Evolutionary conservation across 2,329 filamentous ascomycete species (phyloP).

Genomic region (Furcasterigmium furcatum): DNA sequence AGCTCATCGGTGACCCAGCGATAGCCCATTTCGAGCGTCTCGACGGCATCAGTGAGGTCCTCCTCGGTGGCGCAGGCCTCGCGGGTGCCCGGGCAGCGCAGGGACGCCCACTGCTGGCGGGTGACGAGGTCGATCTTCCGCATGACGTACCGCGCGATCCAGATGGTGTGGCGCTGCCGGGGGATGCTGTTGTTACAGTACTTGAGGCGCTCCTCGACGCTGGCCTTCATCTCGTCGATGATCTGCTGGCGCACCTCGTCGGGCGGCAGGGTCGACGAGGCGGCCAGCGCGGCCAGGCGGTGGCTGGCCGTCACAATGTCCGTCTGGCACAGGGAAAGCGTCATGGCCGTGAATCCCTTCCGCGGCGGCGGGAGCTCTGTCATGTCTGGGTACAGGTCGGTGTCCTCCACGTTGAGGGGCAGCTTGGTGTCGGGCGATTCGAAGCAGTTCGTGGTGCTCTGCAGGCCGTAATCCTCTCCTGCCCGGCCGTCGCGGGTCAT

Average conservation of each 20-base stretch:
- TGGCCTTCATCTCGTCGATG: conserved; percentile 36
- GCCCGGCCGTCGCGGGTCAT: conserved; percentile 48
- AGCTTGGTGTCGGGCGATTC: conserved; percentile 48
- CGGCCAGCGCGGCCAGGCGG: conserved; percentile 16
- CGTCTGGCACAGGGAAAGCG: conserved; percentile 49
- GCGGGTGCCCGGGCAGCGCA: conserved; percentile 14
- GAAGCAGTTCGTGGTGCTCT: conserved; percentile 20
- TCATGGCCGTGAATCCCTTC: conserved; percentile 54
- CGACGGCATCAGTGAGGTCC: conserved; percentile 27
- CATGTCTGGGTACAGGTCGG: conserved; percentile 45
- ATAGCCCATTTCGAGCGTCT: conserved; percentile 31
- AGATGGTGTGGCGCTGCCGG: conserved; percentile 24
- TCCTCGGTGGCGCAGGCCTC: conserved; percentile 21
- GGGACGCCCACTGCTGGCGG: conserved; percentile 20
- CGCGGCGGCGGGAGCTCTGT: conserved; percentile 41
- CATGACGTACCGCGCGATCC: conserved; percentile 22
- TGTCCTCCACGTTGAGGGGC: conserved; percentile 55
- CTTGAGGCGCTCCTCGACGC: conserved; percentile 42
- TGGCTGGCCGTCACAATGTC: conserved; percentile 35
- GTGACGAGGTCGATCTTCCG: conserved; percentile 30
- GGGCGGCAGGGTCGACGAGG: conserved; percentile 2
- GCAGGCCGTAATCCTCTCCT: conserved; percentile 53
- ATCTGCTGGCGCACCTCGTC: conserved; percentile 34
- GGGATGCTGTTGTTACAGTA: conserved; percentile 52
- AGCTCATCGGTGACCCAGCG: conserved; percentile 33